phyloP scores from a whole-genome alignment of 1,284 basidiomycete genomes.

The Volvariella surrecta region DNA sequence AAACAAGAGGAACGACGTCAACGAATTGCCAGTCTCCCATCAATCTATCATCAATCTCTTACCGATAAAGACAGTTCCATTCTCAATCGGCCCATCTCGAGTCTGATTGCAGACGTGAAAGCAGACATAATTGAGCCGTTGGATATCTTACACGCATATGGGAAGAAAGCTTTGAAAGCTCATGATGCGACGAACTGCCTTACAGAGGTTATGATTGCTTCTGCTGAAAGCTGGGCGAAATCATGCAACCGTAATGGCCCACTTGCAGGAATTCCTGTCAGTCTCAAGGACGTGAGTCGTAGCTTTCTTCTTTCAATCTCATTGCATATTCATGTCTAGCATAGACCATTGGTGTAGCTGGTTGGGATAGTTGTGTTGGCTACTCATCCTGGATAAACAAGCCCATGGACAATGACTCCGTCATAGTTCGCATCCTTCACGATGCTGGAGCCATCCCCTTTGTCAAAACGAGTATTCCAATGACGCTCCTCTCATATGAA shows the following conservation, averaged over 20 bases:
- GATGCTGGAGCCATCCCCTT: slow-evolving; percentile 69
- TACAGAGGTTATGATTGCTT: slow-evolving; percentile 43
- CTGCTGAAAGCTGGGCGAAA: slow-evolving; percentile 34
- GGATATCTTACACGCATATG: slow-evolving; percentile 37
- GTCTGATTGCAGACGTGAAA: slow-evolving; percentile 32
- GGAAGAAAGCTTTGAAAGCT: slow-evolving; percentile 43
- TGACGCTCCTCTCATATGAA: slow-evolving; percentile 72
- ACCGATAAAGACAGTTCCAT: slow-evolving; percentile 29
- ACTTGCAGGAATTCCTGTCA: slow-evolving; percentile 39
- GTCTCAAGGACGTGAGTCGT: slow-evolving; percentile 34
- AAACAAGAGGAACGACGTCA: slow-evolving; percentile 40
- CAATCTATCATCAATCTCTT: slow-evolving; percentile 30
- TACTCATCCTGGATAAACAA: slow-evolving; percentile 44
- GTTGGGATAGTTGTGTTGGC: slow-evolving; percentile 53
- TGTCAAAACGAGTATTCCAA: slow-evolving; percentile 70
- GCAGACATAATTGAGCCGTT: slow-evolving; percentile 28
- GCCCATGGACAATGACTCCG: slow-evolving; percentile 33
- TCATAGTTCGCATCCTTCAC: slow-evolving; percentile 50
- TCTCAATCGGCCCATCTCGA: slow-evolving; percentile 29
- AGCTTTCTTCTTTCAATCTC: background rate
- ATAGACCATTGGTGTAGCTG: slow-evolving; percentile 37
- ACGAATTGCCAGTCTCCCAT: slow-evolving; percentile 31
- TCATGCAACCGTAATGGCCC: slow-evolving; percentile 34
- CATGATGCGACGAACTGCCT: slow-evolving; percentile 49
- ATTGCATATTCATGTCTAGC: background rate